These are phyloP conservation scores for Crithidia sp. DNA, from an alignment of 208 protist species.

Conservation along the genomic window DNA sequence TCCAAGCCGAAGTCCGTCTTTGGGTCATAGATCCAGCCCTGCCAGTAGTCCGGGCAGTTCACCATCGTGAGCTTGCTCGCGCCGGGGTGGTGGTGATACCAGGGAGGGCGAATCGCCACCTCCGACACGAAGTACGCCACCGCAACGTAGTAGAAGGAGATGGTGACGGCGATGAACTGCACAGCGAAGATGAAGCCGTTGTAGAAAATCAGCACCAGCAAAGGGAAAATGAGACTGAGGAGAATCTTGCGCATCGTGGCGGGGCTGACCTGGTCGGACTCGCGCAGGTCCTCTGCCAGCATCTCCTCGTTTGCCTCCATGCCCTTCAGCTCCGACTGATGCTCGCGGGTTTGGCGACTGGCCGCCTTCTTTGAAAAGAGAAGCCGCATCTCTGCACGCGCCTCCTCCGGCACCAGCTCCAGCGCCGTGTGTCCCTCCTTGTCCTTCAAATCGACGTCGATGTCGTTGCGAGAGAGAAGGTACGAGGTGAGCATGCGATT, in stretches of 20 bases:
- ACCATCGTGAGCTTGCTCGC: conserved; percentile 57
- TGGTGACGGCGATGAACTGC: conserved; percentile 61
- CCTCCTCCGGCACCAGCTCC: conserved; percentile 47
- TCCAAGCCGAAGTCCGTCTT: conserved; percentile 77
- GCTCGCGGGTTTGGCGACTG: conserved; percentile 38
- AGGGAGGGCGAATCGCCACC: conserved; percentile 85
- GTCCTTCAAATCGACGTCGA: conserved; percentile 53
- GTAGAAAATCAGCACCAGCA: conserved; percentile 82
- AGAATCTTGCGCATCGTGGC: conserved; percentile 73
- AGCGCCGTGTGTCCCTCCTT: conserved; percentile 61
- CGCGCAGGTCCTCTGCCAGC: conserved; percentile 50
- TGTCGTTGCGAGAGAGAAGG: conserved; percentile 49
- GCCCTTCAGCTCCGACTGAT: conserved; percentile 26
- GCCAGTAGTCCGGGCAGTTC: conserved; percentile 88
- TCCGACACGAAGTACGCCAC: conserved; percentile 92
- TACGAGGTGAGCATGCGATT: conserved; percentile 44
- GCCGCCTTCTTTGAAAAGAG: conserved; percentile 63
- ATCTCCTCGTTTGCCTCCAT: conserved; percentile 56
- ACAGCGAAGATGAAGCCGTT: conserved; percentile 75
- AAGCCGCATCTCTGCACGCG: conserved; percentile 49
- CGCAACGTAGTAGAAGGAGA: conserved; percentile 79
- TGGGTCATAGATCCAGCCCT: conserved; percentile 84
- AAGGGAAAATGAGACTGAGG: conserved; percentile 63
- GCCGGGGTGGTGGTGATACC: conserved; percentile 87
- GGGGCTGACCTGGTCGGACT: conserved; percentile 80